A percentile compares a stretch with the other conserved stretches of the same genome.
These are phyloP conservation scores for Fusarium foetens DNA, from an alignment of 2,329 filamentous ascomycete species.

Conservation along the genomic window DNA sequence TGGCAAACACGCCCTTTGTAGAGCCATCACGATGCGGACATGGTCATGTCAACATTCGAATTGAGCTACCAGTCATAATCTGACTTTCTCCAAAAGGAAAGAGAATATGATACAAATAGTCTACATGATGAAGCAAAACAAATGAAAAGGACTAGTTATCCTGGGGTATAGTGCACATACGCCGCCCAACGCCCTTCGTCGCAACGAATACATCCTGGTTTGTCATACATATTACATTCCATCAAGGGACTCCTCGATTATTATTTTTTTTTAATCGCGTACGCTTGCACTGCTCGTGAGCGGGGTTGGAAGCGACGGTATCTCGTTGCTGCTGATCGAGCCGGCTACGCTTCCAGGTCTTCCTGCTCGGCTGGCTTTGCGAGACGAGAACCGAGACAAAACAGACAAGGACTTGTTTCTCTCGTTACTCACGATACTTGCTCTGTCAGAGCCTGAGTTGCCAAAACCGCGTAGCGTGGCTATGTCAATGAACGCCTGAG, in stretches of 20 bases:
- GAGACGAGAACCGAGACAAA: constrained; percentile 50
- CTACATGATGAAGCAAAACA: constrained; percentile 4
- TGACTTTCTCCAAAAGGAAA: not conserved
- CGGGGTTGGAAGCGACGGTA: constrained; percentile 32
- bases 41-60: not conserved
- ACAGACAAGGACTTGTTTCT: constrained; percentile 49
- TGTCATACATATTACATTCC: constrained; percentile 14
- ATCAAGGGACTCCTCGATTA: not conserved
- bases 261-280: not conserved
- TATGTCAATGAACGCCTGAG: constrained; percentile 59
- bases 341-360: constrained; percentile 49
- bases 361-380: constrained; percentile 43
- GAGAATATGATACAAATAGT: not conserved
- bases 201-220: not conserved
- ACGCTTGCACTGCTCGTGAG: constrained; percentile 16
- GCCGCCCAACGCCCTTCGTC: constrained; percentile 26
- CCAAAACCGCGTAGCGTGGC: constrained; percentile 55
- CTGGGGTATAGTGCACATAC: constrained; percentile 34
- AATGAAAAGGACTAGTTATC: constrained; percentile 8
- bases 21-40: not conserved
- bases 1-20: not conserved
- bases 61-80: not conserved
- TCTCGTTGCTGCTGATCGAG: constrained; percentile 48
- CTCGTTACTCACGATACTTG: constrained; percentile 49
- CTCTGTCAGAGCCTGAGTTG: constrained; percentile 43